A percentile compares a stretch with the other conserved stretches of the same genome.
Conservation (phyloP, 768 basidiomycete genomes). For the Wakefieldia striispora region DNA sequence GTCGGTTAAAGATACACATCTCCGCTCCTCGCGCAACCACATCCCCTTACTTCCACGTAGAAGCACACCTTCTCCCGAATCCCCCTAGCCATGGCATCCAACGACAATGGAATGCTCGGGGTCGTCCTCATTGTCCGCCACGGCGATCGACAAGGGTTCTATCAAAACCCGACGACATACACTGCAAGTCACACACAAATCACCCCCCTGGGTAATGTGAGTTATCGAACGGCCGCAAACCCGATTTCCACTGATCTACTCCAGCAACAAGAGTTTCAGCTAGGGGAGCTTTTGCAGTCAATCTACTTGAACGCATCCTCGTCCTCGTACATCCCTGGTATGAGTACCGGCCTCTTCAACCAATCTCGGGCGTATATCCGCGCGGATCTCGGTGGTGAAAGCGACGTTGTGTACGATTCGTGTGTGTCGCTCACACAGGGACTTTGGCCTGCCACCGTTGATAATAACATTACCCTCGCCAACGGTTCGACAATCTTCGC, state of each 20-base stretch:
- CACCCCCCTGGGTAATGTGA: slow-evolving; percentile 66
- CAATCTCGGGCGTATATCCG: slow-evolving; percentile 44
- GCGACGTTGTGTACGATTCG: slow-evolving; percentile 63
- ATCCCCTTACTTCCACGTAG: too few relatives aligned
- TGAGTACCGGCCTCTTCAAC: slow-evolving; percentile 33
- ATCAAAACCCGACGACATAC: slow-evolving; percentile 60
- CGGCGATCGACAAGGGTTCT: slow-evolving; percentile 64
- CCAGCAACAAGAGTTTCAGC: slow-evolving; percentile 56
- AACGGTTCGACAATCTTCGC: slow-evolving; percentile 59
- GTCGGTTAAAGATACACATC: neutral
- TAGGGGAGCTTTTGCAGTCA: slow-evolving; percentile 51
- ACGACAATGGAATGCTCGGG: slow-evolving; percentile 42
- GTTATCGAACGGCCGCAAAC: slow-evolving; percentile 5
- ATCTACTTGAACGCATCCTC: slow-evolving; percentile 56
- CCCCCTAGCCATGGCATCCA: slow-evolving; percentile 13
- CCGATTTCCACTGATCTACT: neutral
- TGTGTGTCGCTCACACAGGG: slow-evolving; percentile 70
- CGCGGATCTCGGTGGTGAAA: slow-evolving; percentile 71
- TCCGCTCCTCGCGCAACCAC: neutral
- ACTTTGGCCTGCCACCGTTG: slow-evolving; percentile 51
- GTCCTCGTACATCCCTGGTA: slow-evolving; percentile 47
- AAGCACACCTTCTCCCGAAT: neutral
- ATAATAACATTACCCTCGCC: slow-evolving; percentile 55
- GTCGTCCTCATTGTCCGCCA: slow-evolving; percentile 58
- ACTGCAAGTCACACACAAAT: slow-evolving; percentile 54